Evolutionary conservation across 805 yeast genomes (phyloP), one percentile per base, ranked within the genome.

Genomic region (Clavispora fructus): DNA sequence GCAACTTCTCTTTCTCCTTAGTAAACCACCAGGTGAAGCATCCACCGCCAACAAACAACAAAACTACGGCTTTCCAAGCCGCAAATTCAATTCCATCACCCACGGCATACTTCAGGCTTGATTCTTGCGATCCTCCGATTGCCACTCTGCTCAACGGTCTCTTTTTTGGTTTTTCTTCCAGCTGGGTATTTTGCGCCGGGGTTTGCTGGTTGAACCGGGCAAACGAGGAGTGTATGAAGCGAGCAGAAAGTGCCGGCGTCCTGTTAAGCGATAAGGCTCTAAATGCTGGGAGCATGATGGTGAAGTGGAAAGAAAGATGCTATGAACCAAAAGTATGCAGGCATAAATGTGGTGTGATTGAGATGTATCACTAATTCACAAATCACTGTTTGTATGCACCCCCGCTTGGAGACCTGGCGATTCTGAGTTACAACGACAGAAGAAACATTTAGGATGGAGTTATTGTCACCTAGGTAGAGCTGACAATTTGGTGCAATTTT

Each of bases 101-200:
- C 11, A 67, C 65, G 3, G 73, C 64, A 47, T 63, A 67, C 48
- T 70, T 64, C 43, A 70, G 54, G 50, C 58, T 51, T 39, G 66
- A 47, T 4, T 67, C 62, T 11, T 62, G 56, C 1, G 74, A 44
- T 1, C 82, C 84, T 8, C 95, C 95, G 50, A 89, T 75, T 11
- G 94, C 90, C 30, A 87, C 82, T 61, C 95, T 72, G 52, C 92
- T 85, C 48, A 89, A 68, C 12, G 95, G 95, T 58, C 87, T 81
- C 49, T 64, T 68, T 29, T 54, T 58, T 40, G 43, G 47, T 35
- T 17, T 19, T 26, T 31, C 39, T 30, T 17, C 17, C 26, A 17
- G 7, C 28, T 28, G 42, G 11, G 19, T 28, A 8, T 30, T 19
- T 12, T 16, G 26, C 4, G 43, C 25, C 26, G 35, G 17, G 26